Evolutionary conservation across 2,329 filamentous ascomycete species (phyloP), one percentile per base, ranked within the genome.

Genomic region (Calonectria pseudoturangicola): DNA sequence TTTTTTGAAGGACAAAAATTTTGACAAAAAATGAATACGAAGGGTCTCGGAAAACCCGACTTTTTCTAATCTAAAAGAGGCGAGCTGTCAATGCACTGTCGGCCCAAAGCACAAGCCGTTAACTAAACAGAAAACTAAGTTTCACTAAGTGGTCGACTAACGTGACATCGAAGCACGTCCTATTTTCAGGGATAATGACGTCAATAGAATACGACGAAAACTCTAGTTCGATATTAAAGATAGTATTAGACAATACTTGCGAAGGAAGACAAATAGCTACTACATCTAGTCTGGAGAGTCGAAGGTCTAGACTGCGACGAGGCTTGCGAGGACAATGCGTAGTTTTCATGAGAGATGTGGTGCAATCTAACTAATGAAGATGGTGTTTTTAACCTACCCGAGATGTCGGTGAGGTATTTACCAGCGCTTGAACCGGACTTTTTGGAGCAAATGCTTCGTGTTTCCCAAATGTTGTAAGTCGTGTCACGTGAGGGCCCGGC

Each of bases 151-250:
- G 13, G 21, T 21, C 54, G 25, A 15, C 54, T 60, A 60, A 60
- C 21, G 54, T 60, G 54, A 60, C 54, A 60, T 27, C 54, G 0
- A 60, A 60, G 54, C 54, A 60, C 54, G 39, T 39, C 36, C 54
- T 60, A 41, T 41, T 60, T 48, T 60, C 54, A 60, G 54, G 54
- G 54, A 60, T 60, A 25, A 60, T 60, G 54, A 60, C 54, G 54
- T 60, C 33, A 60, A 60, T 27, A 25, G 39, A 60, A 60, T 60
- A 60, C 54, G 36, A 41, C 33, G 18, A n/a, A 41, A 60, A 39
- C 39, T 60, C 21, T 60, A 27, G 54, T 27, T 25, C 16, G 16
- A 25, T 15, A 21, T 45, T 45, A n/a, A 25, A 25, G n/a, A 48
- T 48, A 25, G n/a, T 13, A 60, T 16, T 39, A n/a, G 54, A n/a